Conservation (phyloP, 179 eudicot species). For the Silene noctiflora region DNA sequence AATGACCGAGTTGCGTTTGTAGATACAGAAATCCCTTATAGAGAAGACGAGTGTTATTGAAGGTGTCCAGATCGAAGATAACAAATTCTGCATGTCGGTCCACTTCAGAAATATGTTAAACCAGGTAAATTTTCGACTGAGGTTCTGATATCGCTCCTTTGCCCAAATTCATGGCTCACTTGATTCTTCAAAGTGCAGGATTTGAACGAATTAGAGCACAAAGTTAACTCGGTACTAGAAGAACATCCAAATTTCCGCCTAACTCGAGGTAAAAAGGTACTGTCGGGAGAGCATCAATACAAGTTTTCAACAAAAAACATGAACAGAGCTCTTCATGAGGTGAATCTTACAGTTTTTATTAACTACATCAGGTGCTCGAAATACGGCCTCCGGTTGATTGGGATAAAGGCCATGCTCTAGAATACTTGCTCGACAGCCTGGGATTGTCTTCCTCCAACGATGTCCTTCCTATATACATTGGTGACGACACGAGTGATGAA, state of each 20-base stretch:
- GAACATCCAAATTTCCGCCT: slow-evolving; percentile 52
- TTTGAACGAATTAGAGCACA: slow-evolving; percentile 37
- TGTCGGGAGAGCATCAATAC: background rate
- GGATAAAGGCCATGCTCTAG: slow-evolving; percentile 82
- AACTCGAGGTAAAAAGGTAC: slow-evolving; percentile 61
- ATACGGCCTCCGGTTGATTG: slow-evolving; percentile 71
- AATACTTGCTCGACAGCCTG: slow-evolving; percentile 60
- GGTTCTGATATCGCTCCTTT: background rate
- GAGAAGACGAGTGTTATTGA: slow-evolving; percentile 47
- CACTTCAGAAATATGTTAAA: slow-evolving; percentile 65
- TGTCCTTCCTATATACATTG: slow-evolving; percentile 75
- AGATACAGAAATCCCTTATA: slow-evolving; percentile 31
- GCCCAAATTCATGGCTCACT: background rate
- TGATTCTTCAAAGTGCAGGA: slow-evolving; percentile 31
- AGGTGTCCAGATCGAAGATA: slow-evolving; percentile 73
- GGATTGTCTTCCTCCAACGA: slow-evolving; percentile 41
- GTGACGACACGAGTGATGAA: slow-evolving; percentile 84
- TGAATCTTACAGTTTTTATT: background rate
- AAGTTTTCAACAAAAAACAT: background rate
- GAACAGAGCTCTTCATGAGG: background rate
- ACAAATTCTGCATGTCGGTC: slow-evolving; percentile 73
- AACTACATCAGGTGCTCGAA: slow-evolving; percentile 47
- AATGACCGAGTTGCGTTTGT: background rate
- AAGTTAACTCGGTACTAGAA: slow-evolving; percentile 37
- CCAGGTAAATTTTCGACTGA: slow-evolving; percentile 1